Evolutionary conservation across 2,329 filamentous ascomycete genomes (phyloP).

Genomic region (Purpureocillium lavendulum): DNA sequence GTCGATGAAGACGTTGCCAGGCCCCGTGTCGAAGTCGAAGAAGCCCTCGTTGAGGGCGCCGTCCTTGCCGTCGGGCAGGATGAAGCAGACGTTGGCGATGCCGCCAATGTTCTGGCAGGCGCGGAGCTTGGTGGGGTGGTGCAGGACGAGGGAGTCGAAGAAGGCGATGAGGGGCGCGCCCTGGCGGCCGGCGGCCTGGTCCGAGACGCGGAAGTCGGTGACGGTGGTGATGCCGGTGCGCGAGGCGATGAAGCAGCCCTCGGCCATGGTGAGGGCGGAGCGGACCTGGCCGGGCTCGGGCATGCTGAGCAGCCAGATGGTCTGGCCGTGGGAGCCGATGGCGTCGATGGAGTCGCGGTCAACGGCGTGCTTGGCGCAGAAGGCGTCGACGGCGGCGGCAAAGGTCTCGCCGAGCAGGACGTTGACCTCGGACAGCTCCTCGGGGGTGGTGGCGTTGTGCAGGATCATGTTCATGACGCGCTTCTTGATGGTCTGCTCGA

Average conservation of each 20-base stretch:
- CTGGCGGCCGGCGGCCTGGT: conserved; percentile 38
- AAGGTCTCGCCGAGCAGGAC: conserved; percentile 49
- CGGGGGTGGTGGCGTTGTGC: conserved; percentile 42
- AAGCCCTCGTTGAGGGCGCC: neutral
- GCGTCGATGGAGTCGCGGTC: conserved; percentile 38
- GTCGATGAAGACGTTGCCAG: conserved; percentile 49
- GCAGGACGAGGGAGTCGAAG: conserved; percentile 39
- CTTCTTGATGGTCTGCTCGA: conserved; percentile 45
- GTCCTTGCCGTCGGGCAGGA: conserved; percentile 31
- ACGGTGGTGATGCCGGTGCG: conserved; percentile 50
- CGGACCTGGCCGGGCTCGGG: conserved; percentile 35
- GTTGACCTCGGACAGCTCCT: conserved; percentile 48
- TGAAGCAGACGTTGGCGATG: conserved; percentile 53
- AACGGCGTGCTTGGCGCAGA: conserved; percentile 35
- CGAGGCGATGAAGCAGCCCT: conserved; percentile 45
- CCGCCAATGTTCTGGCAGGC: conserved; percentile 55
- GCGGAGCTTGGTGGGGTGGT: conserved; percentile 45
- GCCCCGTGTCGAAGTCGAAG: conserved; percentile 46
- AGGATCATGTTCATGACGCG: conserved; percentile 49
- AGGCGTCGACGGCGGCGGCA: conserved; percentile 39
- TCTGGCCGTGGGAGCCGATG: conserved; percentile 51
- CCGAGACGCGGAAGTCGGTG: conserved; percentile 42
- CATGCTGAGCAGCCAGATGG: conserved; percentile 48
- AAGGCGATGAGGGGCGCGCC: conserved; percentile 42
- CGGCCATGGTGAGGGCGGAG: conserved; percentile 47